phyloP scores from a whole-genome alignment of 1,139 yeast genomes.

The Pichia sp. region DNA sequence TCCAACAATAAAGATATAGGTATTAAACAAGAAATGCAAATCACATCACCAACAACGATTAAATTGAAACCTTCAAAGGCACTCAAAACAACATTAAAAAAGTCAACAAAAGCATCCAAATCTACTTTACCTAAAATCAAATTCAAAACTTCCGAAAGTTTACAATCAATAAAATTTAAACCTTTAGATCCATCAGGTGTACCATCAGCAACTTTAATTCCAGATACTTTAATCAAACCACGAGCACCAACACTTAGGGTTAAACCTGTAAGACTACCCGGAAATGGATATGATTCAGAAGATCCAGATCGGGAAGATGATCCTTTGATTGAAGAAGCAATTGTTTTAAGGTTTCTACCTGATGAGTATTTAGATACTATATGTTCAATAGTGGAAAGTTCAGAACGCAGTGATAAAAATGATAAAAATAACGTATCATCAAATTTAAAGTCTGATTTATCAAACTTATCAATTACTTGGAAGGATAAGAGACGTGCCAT shows the following conservation, averaged over 20 bases:
- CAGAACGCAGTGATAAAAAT: constrained; percentile 27
- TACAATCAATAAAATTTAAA: neutral
- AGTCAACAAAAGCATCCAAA: constrained; percentile 20
- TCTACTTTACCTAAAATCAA: constrained; percentile 21
- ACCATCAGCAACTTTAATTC: constrained; percentile 1
- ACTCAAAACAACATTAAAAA: constrained; percentile 3
- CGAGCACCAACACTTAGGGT: constrained; percentile 62
- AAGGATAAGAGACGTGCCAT: constrained; percentile 75
- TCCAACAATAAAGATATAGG: neutral
- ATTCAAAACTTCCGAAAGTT: constrained; percentile 18
- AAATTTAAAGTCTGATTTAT: constrained; percentile 39
- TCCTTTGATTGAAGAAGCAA: constrained; percentile 84
- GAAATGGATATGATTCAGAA: constrained; percentile 95
- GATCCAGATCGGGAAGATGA: constrained; percentile 96
- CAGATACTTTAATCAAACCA: constrained; percentile 7
- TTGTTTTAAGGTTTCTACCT: constrained; percentile 70
- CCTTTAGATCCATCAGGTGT: neutral
- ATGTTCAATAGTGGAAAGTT: constrained; percentile 72
- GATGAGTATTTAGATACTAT: constrained; percentile 70
- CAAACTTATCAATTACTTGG: constrained; percentile 72
- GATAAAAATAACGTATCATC: neutral
- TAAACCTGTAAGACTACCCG: constrained; percentile 80
- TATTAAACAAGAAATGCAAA: constrained; percentile 2
- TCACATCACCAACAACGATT: neutral
- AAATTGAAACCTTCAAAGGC: constrained; percentile 1